Evolutionary conservation across 306 rosid genomes (phyloP), one percentile per base, ranked within the genome.

Genomic region (Dicorynia guianensis): DNA sequence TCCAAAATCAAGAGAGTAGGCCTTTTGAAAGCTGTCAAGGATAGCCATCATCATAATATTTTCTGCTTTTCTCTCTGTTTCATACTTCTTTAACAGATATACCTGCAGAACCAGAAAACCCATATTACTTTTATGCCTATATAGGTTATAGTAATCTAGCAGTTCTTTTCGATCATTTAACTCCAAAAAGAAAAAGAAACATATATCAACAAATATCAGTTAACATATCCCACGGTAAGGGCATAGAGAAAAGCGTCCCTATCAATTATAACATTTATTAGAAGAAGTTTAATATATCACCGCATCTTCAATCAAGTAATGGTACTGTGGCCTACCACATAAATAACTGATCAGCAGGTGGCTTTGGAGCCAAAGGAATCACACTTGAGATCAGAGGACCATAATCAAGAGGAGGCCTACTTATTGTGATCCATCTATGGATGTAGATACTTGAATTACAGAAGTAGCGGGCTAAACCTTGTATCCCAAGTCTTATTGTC

Each of bases 21-120:
- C 96, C 79, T 93, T 92, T 72, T 95, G 97, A 76, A 92, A 81
- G 58, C 97, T 89, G 15, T 92, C 98, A 68, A 95, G 87, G 75
- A 92, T 71, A 3, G 93, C 96, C 98, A 95, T 92, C 97, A 90
- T 92, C 36, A 84, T 78, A 55, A 92, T 76, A 54, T 89, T 95
- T 47, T 87, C 87, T 3, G 81, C 61, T 71, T 89, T 89, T 76
- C 96, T 87, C 85, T 92, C 98, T 11, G 83, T 79, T 85, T 95
- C 98, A 52, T 81, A 92, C 86, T 83, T 95, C 90, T 85, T 87
- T 72, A 95, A 75, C 81, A 92, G 20, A 62, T 85, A 64, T 48
- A 90, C 85, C 97, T 95, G 91, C 85, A 76, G 8, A 71, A 52
- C 53, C 68, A 5, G 39, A 58, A 60, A 13, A 36, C 44, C 19